phyloP scores from a whole-genome alignment of 441 rosid genomes.

The Eruca vesicaria region DNA sequence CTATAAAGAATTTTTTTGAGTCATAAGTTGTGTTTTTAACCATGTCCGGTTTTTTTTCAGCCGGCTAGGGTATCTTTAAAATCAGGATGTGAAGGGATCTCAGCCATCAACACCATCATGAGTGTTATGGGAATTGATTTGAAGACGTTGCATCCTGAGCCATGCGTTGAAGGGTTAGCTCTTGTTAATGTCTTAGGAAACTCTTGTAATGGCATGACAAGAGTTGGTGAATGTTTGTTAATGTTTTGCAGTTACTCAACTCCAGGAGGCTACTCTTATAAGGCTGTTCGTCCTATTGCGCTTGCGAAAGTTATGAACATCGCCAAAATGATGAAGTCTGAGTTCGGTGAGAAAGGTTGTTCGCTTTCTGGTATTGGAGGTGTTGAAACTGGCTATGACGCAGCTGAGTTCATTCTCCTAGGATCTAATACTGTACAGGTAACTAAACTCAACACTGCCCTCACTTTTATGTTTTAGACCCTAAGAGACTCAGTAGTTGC shows the following conservation, averaged over 20 bases:
- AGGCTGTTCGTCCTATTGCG: conserved; percentile 95
- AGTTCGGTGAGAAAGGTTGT: conserved; percentile 50
- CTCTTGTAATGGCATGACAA: conserved; percentile 1
- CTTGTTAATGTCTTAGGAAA: conserved; percentile 8
- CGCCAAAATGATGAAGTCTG: conserved; percentile 84
- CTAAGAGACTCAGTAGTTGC: not conserved
- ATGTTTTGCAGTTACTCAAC: conserved; percentile 72
- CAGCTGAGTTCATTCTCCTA: conserved; percentile 89
- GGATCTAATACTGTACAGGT: conserved; percentile 97
- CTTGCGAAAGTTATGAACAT: conserved; percentile 86
- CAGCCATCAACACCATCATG: conserved; percentile 96
- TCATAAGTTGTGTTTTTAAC: no score
- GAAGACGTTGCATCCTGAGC: conserved; percentile 83
- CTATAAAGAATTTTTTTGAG: no score
- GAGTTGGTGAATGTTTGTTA: conserved; percentile 3
- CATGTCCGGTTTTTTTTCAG: conserved; percentile 40
- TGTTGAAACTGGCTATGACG: conserved; percentile 88
- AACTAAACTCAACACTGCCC: not conserved
- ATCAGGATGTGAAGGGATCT: conserved; percentile 83
- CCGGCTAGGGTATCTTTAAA: conserved; percentile 83
- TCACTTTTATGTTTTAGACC: not conserved
- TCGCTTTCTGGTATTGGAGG: conserved; percentile 97
- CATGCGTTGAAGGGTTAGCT: conserved; percentile 92
- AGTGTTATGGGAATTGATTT: conserved; percentile 94
- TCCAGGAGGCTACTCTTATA: conserved; percentile 92